Conservation (phyloP, 2,329 filamentous ascomycete genomes). For the Endocalyx cinctus region DNA sequence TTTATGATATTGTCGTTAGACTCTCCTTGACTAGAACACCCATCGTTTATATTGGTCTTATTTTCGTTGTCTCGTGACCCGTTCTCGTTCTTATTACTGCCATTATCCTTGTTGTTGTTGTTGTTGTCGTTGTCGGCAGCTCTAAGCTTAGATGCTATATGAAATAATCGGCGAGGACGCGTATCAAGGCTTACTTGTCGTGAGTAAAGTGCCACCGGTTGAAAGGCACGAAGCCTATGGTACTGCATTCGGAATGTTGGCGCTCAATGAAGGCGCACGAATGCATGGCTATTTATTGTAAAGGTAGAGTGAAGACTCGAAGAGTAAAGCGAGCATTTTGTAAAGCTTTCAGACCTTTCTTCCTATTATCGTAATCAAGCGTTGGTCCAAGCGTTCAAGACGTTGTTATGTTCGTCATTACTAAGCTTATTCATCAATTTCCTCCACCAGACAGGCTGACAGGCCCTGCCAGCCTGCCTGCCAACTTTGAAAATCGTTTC, state of each 20-base stretch:
- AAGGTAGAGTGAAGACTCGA: too few relatives aligned
- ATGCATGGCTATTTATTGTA: conserved; percentile 25
- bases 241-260: conserved; percentile 28
- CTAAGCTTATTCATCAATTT: too few relatives aligned
- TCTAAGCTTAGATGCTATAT: conserved; percentile 14
- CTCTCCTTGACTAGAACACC: too few relatives aligned
- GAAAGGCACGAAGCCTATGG: conserved; percentile 25
- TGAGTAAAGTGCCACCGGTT: conserved; percentile 19
- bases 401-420: too few relatives aligned
- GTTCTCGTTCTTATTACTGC: conserved; percentile 17
- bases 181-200: conserved; percentile 11
- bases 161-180: conserved; percentile 16
- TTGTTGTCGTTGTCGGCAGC: conserved; percentile 14
- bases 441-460: too few relatives aligned
- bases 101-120: conserved; percentile 15
- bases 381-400: too few relatives aligned
- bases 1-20: conserved; percentile 10
- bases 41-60: background rate
- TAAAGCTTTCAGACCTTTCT: too few relatives aligned
- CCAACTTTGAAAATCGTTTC: too few relatives aligned
- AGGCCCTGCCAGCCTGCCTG: too few relatives aligned
- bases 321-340: too few relatives aligned
- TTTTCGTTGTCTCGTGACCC: conserved; percentile 6
- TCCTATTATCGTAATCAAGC: too few relatives aligned
- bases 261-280: conserved; percentile 26